Percentiles rank a stretch among this genome's conserved stretches.
Conservation (phyloP, 768 basidiomycete genomes). For the Trichaptum fuscoviolaceum region DNA sequence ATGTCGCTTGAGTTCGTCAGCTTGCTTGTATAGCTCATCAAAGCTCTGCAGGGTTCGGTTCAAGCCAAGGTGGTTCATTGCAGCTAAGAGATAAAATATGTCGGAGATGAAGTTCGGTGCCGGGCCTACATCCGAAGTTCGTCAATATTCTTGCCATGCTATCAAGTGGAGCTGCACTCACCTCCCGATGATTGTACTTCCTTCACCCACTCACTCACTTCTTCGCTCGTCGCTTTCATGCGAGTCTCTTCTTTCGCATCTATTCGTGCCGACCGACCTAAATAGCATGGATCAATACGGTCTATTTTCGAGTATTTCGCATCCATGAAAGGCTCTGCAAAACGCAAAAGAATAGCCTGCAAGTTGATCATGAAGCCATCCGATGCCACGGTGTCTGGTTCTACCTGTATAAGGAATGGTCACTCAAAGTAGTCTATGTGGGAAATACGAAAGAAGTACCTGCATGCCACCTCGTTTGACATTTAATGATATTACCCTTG, state of each 20-base stretch:
- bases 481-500: slow-evolving; percentile 69
- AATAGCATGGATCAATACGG: slow-evolving; percentile 83
- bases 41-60: slow-evolving; percentile 75
- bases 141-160: background rate
- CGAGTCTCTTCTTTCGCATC: slow-evolving; percentile 86
- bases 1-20: slow-evolving; percentile 73
- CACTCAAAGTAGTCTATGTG: background rate
- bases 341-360: slow-evolving; percentile 72
- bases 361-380: slow-evolving; percentile 94
- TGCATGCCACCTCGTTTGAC: slow-evolving; percentile 88
- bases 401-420: slow-evolving; percentile 47
- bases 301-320: slow-evolving; percentile 88
- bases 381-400: slow-evolving; percentile 77
- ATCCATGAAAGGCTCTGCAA: slow-evolving; percentile 96
- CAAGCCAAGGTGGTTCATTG: slow-evolving; percentile 87
- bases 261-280: slow-evolving; percentile 64
- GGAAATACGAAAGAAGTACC: slow-evolving; percentile 32
- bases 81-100: slow-evolving; percentile 84
- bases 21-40: slow-evolving; percentile 66
- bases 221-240: slow-evolving; percentile 87
- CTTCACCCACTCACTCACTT: slow-evolving; percentile 69
- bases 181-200: slow-evolving; percentile 41
- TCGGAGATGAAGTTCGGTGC: slow-evolving; percentile 92
- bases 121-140: slow-evolving; percentile 32
- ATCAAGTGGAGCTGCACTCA: slow-evolving; percentile 18